Evolutionary conservation across 225 moss, liverwort and hornwort genomes (phyloP).

Genomic region (Bryoerythrophyllum caledonicum): DNA sequence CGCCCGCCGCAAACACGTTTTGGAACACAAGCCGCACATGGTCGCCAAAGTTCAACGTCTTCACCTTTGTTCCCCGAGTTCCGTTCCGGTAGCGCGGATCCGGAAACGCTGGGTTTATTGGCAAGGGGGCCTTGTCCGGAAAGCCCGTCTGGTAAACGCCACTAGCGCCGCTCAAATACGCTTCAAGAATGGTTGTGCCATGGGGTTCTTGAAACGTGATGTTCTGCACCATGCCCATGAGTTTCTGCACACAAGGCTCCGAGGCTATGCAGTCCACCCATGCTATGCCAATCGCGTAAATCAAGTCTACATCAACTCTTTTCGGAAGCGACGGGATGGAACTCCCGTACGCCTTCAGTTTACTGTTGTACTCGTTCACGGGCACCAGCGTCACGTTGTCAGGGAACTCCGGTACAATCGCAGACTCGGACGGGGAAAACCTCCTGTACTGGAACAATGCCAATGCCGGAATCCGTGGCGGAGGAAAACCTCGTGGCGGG

Average conservation of each 20-base stretch:
- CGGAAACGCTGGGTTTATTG: accelerated
- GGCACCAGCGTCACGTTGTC: slow-evolving; percentile 9
- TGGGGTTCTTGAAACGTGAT: slow-evolving; percentile 22
- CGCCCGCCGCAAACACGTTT: slow-evolving; percentile 28
- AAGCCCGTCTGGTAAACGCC: slow-evolving; percentile 20
- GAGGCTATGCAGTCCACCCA: background rate
- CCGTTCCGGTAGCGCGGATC: background rate
- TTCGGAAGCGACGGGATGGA: background rate
- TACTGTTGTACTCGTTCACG: background rate
- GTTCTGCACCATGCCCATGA: slow-evolving; percentile 35
- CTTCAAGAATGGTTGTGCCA: slow-evolving; percentile 28
- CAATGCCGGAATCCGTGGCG: slow-evolving; percentile 15
- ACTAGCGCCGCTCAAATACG: slow-evolving; percentile 16
- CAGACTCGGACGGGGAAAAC: background rate
- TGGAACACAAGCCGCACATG: slow-evolving; percentile 64
- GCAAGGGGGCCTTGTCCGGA: slow-evolving; percentile 18
- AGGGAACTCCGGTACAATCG: slow-evolving; percentile 10
- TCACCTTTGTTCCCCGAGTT: slow-evolving; percentile 30
- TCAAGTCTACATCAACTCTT: slow-evolving; percentile 21
- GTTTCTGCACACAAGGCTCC: slow-evolving; percentile 6
- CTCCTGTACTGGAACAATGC: slow-evolving; percentile 17
- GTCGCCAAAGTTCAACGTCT: slow-evolving; percentile 26
- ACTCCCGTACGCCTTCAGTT: background rate
- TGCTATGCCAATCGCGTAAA: background rate
- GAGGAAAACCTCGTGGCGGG: background rate